phyloP scores from a whole-genome alignment of 2,329 filamentous ascomycete species.

The Monosporascus sp. region DNA sequence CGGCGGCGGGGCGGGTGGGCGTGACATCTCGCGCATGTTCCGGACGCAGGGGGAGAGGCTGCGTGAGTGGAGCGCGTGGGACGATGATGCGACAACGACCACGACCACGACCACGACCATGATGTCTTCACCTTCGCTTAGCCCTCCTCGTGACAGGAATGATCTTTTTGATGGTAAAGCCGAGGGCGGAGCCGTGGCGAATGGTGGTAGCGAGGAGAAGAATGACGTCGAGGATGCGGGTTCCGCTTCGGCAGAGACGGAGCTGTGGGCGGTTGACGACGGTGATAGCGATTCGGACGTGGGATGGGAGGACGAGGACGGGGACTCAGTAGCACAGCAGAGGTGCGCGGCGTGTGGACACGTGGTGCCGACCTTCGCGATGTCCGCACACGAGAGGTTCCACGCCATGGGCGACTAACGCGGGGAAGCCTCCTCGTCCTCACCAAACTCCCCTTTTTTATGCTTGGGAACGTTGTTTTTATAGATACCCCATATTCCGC shows the following conservation, averaged over 20 bases:
- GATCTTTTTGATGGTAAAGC: not conserved
- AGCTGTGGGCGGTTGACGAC: not conserved
- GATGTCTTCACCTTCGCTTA: not conserved
- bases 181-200: not conserved
- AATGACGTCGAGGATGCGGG: not conserved
- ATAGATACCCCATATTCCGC: too few species aligned
- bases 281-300: not conserved
- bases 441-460: not conserved
- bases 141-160: not conserved
- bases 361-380: constrained; percentile 52
- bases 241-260: not conserved
- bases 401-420: constrained; percentile 34
- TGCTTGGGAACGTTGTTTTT: too few species aligned
- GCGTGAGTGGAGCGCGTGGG: constrained; percentile 57
- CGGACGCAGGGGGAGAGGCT: constrained; percentile 65
- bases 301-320: constrained; percentile 8
- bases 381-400: constrained; percentile 51
- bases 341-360: constrained; percentile 47
- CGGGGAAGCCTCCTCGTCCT: not conserved
- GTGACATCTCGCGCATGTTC: constrained; percentile 83
- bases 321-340: constrained; percentile 17
- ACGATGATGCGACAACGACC: constrained; percentile 29
- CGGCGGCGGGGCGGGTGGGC: constrained; percentile 38
- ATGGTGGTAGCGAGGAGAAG: not conserved
- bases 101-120: constrained; percentile 2